Evolutionary conservation across 1,139 yeast genomes (phyloP).

Genomic region (Yamadazyma diospyri): DNA sequence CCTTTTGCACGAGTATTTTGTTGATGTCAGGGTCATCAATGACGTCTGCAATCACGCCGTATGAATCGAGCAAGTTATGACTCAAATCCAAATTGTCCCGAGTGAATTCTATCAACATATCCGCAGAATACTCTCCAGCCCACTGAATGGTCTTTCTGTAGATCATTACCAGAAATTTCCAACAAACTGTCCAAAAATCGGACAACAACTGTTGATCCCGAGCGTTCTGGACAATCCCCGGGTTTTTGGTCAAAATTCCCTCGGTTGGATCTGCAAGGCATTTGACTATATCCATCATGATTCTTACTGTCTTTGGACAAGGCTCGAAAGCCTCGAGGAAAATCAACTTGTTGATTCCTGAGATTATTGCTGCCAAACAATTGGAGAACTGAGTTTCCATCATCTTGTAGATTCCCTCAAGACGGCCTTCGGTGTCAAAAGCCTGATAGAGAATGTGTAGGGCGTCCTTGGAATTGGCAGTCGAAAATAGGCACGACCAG

Average conservation of each 20-base stretch:
- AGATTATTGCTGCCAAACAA: constrained; percentile 46
- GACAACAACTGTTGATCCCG: constrained; percentile 16
- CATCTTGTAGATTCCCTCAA: constrained; percentile 63
- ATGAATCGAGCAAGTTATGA: constrained; percentile 62
- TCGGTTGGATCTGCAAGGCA: constrained; percentile 64
- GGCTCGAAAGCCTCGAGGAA: constrained; percentile 60
- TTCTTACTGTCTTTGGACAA: constrained; percentile 70
- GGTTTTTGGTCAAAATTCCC: constrained; percentile 10
- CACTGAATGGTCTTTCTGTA: constrained; percentile 68
- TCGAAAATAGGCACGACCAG: constrained; percentile 69
- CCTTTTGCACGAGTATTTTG: constrained; percentile 23
- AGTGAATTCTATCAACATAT: constrained; percentile 70
- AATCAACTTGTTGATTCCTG: constrained; percentile 42
- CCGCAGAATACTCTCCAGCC: constrained; percentile 61
- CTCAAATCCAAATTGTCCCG: constrained; percentile 84
- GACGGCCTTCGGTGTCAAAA: constrained; percentile 59
- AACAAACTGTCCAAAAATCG: constrained; percentile 61
- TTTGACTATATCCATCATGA: constrained; percentile 68
- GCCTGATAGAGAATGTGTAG: constrained; percentile 72
- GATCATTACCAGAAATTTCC: constrained; percentile 70
- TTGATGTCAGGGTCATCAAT: constrained; percentile 8
- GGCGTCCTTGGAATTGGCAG: constrained; percentile 62
- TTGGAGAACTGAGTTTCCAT: constrained; percentile 41
- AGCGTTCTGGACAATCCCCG: constrained; percentile 1
- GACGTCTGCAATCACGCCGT: constrained; percentile 48